A percentile compares a stretch with the other conserved stretches of the same genome.
These are phyloP conservation scores for Diaporthe helianthi DNA, from an alignment of 2,329 filamentous ascomycete genomes.

Conservation along the genomic window DNA sequence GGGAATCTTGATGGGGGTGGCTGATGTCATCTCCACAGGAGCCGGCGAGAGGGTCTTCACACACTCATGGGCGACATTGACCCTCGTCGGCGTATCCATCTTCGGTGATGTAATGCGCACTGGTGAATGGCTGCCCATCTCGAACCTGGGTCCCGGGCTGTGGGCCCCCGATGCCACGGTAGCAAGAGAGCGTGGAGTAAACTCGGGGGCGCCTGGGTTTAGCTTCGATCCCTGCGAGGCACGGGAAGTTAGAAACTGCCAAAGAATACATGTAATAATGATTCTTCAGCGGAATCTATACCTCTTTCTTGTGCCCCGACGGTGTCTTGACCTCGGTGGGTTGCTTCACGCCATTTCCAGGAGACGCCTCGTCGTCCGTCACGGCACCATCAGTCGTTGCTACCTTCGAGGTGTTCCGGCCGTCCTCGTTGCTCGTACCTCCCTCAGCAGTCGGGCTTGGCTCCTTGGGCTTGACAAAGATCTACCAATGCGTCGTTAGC, in stretches of 20 bases:
- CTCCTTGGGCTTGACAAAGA: slow-evolving; percentile 59
- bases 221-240: slow-evolving; percentile 57
- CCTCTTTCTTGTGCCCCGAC: slow-evolving; percentile 55
- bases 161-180: slow-evolving; percentile 32
- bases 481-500: slow-evolving; percentile 15
- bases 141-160: slow-evolving; percentile 37
- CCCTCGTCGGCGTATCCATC: background rate
- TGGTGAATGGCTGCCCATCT: slow-evolving; percentile 32
- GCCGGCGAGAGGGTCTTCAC: background rate
- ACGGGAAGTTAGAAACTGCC: slow-evolving; percentile 51
- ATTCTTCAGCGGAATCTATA: slow-evolving; percentile 51
- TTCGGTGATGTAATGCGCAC: slow-evolving; percentile 6
- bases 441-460: slow-evolving; percentile 40
- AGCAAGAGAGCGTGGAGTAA: slow-evolving; percentile 54
- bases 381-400: slow-evolving; percentile 46
- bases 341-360: slow-evolving; percentile 38
- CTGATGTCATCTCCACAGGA: slow-evolving; percentile 6
- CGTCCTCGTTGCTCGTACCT: slow-evolving; percentile 37
- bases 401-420: slow-evolving; percentile 45
- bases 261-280: slow-evolving; percentile 47
- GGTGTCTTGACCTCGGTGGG: slow-evolving; percentile 43
- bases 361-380: slow-evolving; percentile 43
- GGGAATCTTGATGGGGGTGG: slow-evolving; percentile 19
- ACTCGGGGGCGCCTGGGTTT: slow-evolving; percentile 63
- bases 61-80: background rate